phyloP scores from a whole-genome alignment of 768 basidiomycete genomes.

The Leucogyrophana mollusca region DNA sequence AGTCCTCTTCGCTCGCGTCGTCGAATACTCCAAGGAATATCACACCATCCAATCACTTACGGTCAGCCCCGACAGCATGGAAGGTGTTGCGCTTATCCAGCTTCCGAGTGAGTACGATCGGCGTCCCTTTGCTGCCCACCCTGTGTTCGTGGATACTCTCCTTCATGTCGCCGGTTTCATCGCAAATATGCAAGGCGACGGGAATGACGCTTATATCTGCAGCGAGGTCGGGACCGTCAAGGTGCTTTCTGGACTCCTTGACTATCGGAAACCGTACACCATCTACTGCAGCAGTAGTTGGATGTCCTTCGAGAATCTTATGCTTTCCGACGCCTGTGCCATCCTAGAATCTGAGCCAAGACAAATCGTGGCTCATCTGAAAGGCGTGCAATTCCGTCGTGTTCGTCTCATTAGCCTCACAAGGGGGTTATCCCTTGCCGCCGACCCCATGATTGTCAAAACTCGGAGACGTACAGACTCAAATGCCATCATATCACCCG shows the following conservation, averaged over 20 bases:
- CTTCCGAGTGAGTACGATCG: conserved; percentile 36
- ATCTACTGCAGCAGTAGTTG: conserved; percentile 51
- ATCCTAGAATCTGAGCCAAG: conserved; percentile 36
- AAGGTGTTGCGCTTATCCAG: conserved; percentile 49
- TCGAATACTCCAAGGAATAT: conserved; percentile 58
- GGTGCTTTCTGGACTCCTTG: conserved; percentile 42
- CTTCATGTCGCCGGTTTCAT: conserved; percentile 72
- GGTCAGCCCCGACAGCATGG: conserved; percentile 44
- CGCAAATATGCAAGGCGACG: conserved; percentile 52
- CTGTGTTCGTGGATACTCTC: conserved; percentile 64
- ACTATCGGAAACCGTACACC: conserved; percentile 41
- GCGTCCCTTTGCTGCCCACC: conserved; percentile 41
- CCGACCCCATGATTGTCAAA: conserved; percentile 10
- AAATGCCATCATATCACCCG: conserved; percentile 22
- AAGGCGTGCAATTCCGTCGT: conserved; percentile 58
- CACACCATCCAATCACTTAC: conserved; percentile 56
- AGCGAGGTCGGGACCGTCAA: conserved; percentile 48
- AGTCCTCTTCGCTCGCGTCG: conserved; percentile 66
- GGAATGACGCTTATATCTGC: conserved; percentile 64
- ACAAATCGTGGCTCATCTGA: conserved; percentile 52
- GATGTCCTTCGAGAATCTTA: conserved; percentile 42
- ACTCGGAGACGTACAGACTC: conserved; percentile 24
- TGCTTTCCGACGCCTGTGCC: conserved; percentile 53
- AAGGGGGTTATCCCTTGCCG: conserved; percentile 39
- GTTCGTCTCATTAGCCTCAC: conserved; percentile 51